A percentile compares a stretch with the other conserved stretches of the same genome.
These are phyloP conservation scores for Aspergillus steynii DNA, from an alignment of 495 filamentous ascomycete species.

Conservation along the genomic window DNA sequence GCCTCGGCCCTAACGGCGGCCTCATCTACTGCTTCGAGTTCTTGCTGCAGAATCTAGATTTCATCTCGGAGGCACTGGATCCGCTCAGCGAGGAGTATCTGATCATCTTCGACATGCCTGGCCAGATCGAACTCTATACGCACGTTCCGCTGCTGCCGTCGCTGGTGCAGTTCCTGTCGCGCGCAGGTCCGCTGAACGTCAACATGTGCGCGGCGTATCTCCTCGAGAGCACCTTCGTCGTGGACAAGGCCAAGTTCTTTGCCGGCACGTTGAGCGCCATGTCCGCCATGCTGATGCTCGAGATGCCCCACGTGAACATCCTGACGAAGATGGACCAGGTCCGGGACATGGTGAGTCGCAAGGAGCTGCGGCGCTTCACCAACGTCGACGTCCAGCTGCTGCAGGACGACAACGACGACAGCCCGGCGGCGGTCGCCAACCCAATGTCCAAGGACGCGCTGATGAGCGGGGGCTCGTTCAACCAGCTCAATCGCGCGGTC, in stretches of 20 bases:
- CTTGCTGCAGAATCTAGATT: slow-evolving; percentile 93
- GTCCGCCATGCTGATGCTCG: slow-evolving; percentile 98
- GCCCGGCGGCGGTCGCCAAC: slow-evolving; percentile 39
- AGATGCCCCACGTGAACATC: slow-evolving; percentile 92
- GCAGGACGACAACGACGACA: slow-evolving; percentile 61
- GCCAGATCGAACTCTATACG: slow-evolving; percentile 98
- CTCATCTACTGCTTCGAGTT: slow-evolving; percentile 97
- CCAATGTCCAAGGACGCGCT: slow-evolving; percentile 62
- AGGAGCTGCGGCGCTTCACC: slow-evolving; percentile 82
- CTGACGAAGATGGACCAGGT: slow-evolving; percentile 97
- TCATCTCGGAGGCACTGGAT: slow-evolving; percentile 84
- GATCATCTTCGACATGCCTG: slow-evolving; percentile 97
- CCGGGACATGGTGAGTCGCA: slow-evolving; percentile 75
- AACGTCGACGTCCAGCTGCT: slow-evolving; percentile 78
- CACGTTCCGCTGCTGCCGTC: slow-evolving; percentile 89
- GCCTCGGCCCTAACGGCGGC: slow-evolving; percentile 90
- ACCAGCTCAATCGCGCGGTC: slow-evolving; percentile 78
- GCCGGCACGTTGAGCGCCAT: slow-evolving; percentile 92
- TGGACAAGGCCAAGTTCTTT: slow-evolving; percentile 96
- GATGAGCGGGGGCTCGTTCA: slow-evolving; percentile 77
- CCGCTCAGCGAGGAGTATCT: slow-evolving; percentile 90
- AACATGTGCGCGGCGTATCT: slow-evolving; percentile 94
- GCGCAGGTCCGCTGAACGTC: slow-evolving; percentile 79
- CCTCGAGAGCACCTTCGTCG: slow-evolving; percentile 90
- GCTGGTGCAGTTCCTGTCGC: slow-evolving; percentile 78